phyloP scores from a whole-genome alignment of 2,329 filamentous ascomycete species.

The Hypoxylon sp. region DNA sequence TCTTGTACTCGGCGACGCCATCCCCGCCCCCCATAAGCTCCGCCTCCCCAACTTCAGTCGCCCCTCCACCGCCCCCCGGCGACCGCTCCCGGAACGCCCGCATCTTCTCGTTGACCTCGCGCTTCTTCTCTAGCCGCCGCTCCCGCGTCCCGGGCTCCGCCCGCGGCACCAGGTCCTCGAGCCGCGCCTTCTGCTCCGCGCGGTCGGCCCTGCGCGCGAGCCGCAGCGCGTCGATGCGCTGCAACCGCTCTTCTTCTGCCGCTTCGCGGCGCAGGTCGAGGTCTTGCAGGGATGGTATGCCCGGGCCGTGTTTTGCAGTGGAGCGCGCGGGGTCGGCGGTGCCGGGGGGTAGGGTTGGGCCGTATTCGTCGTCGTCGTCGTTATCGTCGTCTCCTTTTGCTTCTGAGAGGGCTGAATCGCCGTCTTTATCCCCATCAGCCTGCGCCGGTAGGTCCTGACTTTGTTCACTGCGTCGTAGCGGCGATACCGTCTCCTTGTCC shows the following conservation, averaged over 20 bases:
- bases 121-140: slow-evolving; percentile 87
- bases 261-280: slow-evolving; percentile 73
- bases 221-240: slow-evolving; percentile 67
- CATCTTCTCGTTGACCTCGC: slow-evolving; percentile 79
- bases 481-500: background rate
- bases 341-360: slow-evolving; percentile 56
- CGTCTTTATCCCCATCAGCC: slow-evolving; percentile 36
- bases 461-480: background rate
- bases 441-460: background rate
- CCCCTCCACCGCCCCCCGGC: slow-evolving; percentile 62
- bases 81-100: slow-evolving; percentile 79
- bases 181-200: slow-evolving; percentile 75
- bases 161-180: slow-evolving; percentile 86
- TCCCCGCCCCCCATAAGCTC: slow-evolving; percentile 82
- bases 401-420: slow-evolving; percentile 21
- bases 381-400: slow-evolving; percentile 61
- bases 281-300: slow-evolving; percentile 81
- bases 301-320: slow-evolving; percentile 62
- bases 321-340: slow-evolving; percentile 38
- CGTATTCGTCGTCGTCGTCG: slow-evolving; percentile 76
- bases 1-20: slow-evolving; percentile 77
- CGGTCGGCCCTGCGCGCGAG: slow-evolving; percentile 76
- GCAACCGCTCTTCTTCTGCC: slow-evolving; percentile 64
- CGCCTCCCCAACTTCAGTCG: slow-evolving; percentile 72
- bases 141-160: slow-evolving; percentile 88